Base-by-base conservation (phyloP, 2,329 filamentous ascomycete species). In the Trichoderma sp. region DNA sequence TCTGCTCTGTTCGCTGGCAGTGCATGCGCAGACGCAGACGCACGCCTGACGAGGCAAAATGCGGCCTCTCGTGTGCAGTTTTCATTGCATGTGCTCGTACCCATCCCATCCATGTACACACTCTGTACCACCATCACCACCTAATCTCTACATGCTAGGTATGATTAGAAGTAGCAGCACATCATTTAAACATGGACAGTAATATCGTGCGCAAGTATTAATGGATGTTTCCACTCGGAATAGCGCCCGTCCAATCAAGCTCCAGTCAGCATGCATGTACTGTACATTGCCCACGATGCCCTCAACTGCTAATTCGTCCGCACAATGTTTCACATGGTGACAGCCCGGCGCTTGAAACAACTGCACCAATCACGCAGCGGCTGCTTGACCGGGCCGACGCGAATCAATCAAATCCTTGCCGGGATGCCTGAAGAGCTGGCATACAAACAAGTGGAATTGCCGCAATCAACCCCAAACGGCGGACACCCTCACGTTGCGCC, bases 291-390 rank as follows among this genome's bases (percentile, higher is more conserved):
- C 18, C 31, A 33, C 21, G 31, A 64, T 63, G 29, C 9, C 67
- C 66, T 69, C 67, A 18, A 33, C 56, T 29, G 60, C 71, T 33
- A 45, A 65, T 63, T 73, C 60, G 56, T n/a, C 62, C 31, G 71
- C 72, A 59, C 38, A 16, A 29, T 62, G 64, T 75, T 68, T 75
- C 64, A 68, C 53, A 53, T 62, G 53, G 64, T 67, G 53, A 75
- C 53, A 68, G 72, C 50, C 35, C 53, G 72, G 72, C 72, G 72
- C 72, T 75, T 69, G 72, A 75, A 69, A 75, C 72, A 53, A 63
- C 35, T 59, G 45, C 64, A 53, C 72, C 63, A 75, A 75, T 75
- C 72, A 74, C 21, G 50, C 71, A 67, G 71, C 35, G 62, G 60
- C 45, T 53, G n/a, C 29, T 64, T 33, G 69, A 53, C 69, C 60